Base-by-base conservation (phyloP, 2,329 filamentous ascomycete species). In the Pseudogymnoascus sp. region DNA sequence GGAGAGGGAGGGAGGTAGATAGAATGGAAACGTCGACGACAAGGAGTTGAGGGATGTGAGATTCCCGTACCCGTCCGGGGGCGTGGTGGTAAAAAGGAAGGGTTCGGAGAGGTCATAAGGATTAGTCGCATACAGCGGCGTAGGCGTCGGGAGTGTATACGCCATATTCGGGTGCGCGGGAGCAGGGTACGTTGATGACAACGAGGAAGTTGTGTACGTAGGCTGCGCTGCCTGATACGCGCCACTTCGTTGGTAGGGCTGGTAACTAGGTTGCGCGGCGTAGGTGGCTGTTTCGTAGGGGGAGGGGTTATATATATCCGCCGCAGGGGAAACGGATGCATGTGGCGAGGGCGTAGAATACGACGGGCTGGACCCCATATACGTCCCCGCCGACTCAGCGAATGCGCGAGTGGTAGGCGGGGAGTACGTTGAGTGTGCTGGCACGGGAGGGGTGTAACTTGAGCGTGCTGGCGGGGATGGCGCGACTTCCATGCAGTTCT, bases 401-500 rank as follows among this genome's bases (percentile, higher is more conserved):
- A 25, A 47, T 1, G 42, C 42, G 12, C 42, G 21, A 1, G 42
- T 47, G 12, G 12, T 25, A 3, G 61, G 40, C 8, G 61, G n/a
- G 21, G 50, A 33, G 47, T 38, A 62, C 3, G 5, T 28, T 2
- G 37, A 38, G 23, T 61, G 61, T 47, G 61, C 35, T 12, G 61
- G 28, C 14, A 38, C n/a, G 14, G 61, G 21, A 14, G 35, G 47
- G 23, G 18, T 25, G 25, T 28, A 33, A 5, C 25, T 60, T 25
- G 40, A n/a, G 14, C n/a, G 47, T 12, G 61, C 25, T 0, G 61
- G 61, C 2, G 61, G 44, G 11, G 44, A 31, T 0, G 61, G 21
- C 0, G 40, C 40, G n/a, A 28, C 25, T 28, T 61, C 59, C 23
- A 40, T 28, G 14, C 31, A 61, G 35, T 23, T 37, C 35, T 74